Conservation (phyloP, 129 eudicot species). For the Dittrichia graveolens region DNA sequence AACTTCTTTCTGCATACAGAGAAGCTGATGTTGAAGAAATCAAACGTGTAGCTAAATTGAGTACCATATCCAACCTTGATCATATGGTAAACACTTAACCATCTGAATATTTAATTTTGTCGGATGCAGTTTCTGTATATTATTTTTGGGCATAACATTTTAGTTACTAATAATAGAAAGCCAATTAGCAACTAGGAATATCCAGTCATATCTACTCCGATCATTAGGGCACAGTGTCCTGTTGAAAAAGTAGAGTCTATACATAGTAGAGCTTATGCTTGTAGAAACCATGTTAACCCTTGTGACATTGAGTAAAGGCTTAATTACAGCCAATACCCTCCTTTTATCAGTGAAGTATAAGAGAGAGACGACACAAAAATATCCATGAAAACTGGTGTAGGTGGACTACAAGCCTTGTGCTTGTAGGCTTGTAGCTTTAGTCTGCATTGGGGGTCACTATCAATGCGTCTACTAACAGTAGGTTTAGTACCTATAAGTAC, state of each 20-base stretch:
- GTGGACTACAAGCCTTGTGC: too few species aligned
- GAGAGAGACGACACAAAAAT: too few species aligned
- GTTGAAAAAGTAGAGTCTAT: background rate
- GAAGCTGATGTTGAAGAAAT: slow-evolving; percentile 88
- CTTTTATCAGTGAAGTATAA: too few species aligned
- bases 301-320: too few species aligned
- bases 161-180: background rate
- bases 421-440: too few species aligned
- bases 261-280: too few species aligned
- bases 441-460: too few species aligned
- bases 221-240: background rate
- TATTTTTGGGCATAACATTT: background rate
- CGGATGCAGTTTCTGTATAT: background rate
- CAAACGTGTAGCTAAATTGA: slow-evolving; percentile 70
- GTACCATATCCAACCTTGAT: slow-evolving; percentile 77
- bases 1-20: slow-evolving; percentile 88
- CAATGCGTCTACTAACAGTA: too few species aligned
- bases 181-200: background rate
- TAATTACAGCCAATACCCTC: too few species aligned
- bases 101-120: background rate
- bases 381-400: too few species aligned
- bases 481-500: too few species aligned
- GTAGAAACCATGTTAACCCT: too few species aligned
- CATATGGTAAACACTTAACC: slow-evolving; percentile 51
- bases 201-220: background rate